Percentiles rank a stretch among this genome's conserved stretches.
phyloP scores from a whole-genome alignment of 352 stramenopile genomes.

The Phytopythium montanum region DNA sequence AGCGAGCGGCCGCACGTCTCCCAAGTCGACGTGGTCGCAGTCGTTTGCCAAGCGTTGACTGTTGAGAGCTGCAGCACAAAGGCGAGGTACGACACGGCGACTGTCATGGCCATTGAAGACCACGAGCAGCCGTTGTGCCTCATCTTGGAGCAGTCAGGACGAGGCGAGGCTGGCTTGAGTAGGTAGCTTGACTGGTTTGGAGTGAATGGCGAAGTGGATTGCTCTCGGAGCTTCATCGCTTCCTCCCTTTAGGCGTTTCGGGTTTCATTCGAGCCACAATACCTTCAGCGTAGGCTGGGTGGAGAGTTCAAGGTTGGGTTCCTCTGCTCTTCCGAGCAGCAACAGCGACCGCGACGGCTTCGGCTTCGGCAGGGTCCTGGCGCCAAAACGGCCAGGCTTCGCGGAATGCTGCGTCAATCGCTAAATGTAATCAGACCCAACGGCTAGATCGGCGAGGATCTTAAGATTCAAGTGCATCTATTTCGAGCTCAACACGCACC shows the following conservation, averaged over 20 bases:
- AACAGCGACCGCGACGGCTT: too few relatives aligned
- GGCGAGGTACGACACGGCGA: not conserved
- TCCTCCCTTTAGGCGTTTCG: not conserved
- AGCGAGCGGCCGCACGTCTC: constrained; percentile 27
- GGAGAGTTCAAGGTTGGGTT: not conserved
- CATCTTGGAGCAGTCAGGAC: not conserved
- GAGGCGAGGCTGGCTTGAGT: not conserved
- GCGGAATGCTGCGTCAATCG: constrained; percentile 1
- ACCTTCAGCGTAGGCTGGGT: not conserved
- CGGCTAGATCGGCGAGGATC: not conserved
- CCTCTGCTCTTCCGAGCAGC: too few relatives aligned
- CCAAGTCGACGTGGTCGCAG: constrained; percentile 11
- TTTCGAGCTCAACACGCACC: not conserved
- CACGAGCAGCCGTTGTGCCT: not conserved
- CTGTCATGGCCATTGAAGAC: not conserved
- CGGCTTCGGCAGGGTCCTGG: constrained; percentile 1
- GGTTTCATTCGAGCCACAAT: not conserved
- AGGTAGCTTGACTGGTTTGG: not conserved
- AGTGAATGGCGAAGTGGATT: not conserved
- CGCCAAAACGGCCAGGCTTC: not conserved
- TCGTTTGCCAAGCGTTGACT: not conserved
- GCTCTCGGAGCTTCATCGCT: not conserved
- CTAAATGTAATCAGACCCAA: constrained; percentile 11
- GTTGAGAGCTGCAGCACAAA: not conserved
- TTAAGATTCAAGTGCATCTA: constrained; percentile 1